A percentile compares a stretch with the other conserved stretches of the same genome.
Evolutionary conservation across 106 monocot genomes (phyloP).

Genomic region (Acorus calamus): DNA sequence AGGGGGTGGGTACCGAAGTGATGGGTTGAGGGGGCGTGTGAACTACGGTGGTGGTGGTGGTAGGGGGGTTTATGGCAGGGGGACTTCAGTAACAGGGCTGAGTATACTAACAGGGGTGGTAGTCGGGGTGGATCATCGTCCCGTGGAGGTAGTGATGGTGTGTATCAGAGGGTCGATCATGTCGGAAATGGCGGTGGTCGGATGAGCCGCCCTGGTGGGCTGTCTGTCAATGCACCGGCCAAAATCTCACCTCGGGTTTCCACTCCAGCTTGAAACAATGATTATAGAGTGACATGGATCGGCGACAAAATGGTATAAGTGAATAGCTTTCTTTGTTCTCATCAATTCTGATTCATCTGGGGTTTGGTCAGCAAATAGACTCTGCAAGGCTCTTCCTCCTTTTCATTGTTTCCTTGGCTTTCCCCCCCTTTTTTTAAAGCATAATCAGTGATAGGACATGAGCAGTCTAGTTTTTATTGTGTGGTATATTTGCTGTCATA

Average conservation of each 20-base stretch:
- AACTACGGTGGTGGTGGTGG: slow-evolving; percentile 26
- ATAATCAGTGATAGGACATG: too few relatives aligned
- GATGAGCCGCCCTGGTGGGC: slow-evolving; percentile 22
- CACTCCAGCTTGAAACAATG: slow-evolving; percentile 8
- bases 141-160: slow-evolving; percentile 27
- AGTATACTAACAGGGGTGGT: slow-evolving; percentile 37
- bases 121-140: slow-evolving; percentile 22
- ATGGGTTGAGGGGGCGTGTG: slow-evolving; percentile 49
- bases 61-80: slow-evolving; percentile 41
- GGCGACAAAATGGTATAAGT: too few relatives aligned
- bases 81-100: slow-evolving; percentile 27
- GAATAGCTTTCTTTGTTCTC: too few relatives aligned
- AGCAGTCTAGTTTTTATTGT: too few relatives aligned
- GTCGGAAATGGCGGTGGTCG: slow-evolving; percentile 19
- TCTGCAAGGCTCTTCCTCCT: too few relatives aligned
- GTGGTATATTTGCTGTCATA: too few relatives aligned
- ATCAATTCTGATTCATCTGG: too few relatives aligned
- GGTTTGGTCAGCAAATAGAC: too few relatives aligned
- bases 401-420: too few relatives aligned
- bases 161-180: slow-evolving; percentile 49
- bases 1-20: slow-evolving; percentile 41
- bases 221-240: slow-evolving; percentile 3
- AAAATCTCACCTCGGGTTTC: slow-evolving; percentile 7
- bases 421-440: too few relatives aligned
- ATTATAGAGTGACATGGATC: too few relatives aligned